Evolutionary conservation across 208 protist genomes (phyloP).

Genomic region (Crithidia mellificae): DNA sequence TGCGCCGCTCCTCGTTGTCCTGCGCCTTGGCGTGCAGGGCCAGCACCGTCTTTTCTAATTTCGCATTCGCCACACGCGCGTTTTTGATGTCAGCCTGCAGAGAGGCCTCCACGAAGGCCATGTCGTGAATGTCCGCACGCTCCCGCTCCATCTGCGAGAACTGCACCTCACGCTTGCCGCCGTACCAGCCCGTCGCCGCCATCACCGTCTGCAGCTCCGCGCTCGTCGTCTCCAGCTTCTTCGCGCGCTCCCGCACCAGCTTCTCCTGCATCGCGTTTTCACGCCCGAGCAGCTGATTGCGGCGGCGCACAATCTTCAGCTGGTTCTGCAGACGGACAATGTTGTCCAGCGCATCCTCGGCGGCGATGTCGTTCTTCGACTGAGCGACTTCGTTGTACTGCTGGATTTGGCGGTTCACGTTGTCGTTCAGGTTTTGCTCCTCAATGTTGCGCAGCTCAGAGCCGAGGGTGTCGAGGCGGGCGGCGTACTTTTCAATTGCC

Average conservation of each 20-base stretch:
- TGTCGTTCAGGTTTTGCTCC: slow-evolving; percentile 72
- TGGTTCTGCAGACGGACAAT: slow-evolving; percentile 86
- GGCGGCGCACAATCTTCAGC: slow-evolving; percentile 78
- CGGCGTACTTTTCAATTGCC: slow-evolving; percentile 54
- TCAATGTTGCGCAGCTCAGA: slow-evolving; percentile 48
- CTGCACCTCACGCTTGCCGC: slow-evolving; percentile 42
- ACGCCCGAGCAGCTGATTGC: slow-evolving; percentile 73
- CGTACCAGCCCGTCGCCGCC: slow-evolving; percentile 74
- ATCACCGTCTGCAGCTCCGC: slow-evolving; percentile 52
- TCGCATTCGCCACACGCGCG: slow-evolving; percentile 58
- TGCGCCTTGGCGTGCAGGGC: slow-evolving; percentile 52
- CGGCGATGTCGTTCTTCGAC: slow-evolving; percentile 58
- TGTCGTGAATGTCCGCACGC: slow-evolving; percentile 55
- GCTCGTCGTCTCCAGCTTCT: slow-evolving; percentile 46
- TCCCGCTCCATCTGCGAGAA: slow-evolving; percentile 39
- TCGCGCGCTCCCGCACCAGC: slow-evolving; percentile 56
- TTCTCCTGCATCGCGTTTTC: slow-evolving; percentile 75
- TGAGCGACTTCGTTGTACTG: slow-evolving; percentile 52
- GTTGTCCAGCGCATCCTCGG: slow-evolving; percentile 84
- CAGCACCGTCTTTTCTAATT: slow-evolving; percentile 62
- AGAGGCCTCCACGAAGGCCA: slow-evolving; percentile 56
- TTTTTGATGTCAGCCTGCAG: slow-evolving; percentile 67
- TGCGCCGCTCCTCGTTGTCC: slow-evolving; percentile 49
- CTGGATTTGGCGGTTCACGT: slow-evolving; percentile 63
- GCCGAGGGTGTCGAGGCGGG: slow-evolving; percentile 58